phyloP scores from a whole-genome alignment of 495 filamentous ascomycete species.

The Penicillium diatomitis region DNA sequence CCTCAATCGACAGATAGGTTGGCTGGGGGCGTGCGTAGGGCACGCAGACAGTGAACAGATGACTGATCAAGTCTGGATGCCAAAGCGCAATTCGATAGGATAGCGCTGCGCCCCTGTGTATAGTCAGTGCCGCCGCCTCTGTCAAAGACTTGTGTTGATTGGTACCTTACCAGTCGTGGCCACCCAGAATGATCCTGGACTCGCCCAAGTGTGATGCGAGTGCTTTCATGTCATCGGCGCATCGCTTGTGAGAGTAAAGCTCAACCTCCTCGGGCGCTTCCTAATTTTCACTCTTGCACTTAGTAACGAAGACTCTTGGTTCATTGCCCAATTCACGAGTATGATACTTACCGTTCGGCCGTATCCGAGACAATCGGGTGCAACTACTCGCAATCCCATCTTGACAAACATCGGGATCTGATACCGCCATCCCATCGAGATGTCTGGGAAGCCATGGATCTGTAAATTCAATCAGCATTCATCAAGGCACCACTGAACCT shows the following conservation, averaged over 20 bases:
- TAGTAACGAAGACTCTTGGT: too few relatives aligned
- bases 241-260: constrained; percentile 59
- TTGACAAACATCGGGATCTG: constrained; percentile 71
- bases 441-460: constrained; percentile 62
- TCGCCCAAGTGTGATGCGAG: constrained; percentile 51
- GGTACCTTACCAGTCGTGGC: constrained; percentile 72
- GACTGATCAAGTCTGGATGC: constrained; percentile 59
- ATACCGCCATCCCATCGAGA: constrained; percentile 67
- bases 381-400: constrained; percentile 61
- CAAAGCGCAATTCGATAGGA: constrained; percentile 58
- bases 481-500: too few relatives aligned
- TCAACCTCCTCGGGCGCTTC: constrained; percentile 47
- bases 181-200: constrained; percentile 59
- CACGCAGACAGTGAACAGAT: constrained; percentile 72
- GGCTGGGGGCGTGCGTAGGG: constrained; percentile 50
- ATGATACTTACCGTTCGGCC: constrained; percentile 53
- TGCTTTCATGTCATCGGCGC: constrained; percentile 60
- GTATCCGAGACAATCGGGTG: constrained; percentile 74
- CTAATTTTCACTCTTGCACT: constrained; percentile 15
- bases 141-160: background rate
- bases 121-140: background rate
- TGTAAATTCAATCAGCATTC: constrained; percentile 8
- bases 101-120: constrained; percentile 43
- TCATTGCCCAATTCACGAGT: background rate
- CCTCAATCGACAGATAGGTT: constrained; percentile 40